phyloP scores from a whole-genome alignment of 106 monocot genomes.

The Acanthochlamys bracteata region DNA sequence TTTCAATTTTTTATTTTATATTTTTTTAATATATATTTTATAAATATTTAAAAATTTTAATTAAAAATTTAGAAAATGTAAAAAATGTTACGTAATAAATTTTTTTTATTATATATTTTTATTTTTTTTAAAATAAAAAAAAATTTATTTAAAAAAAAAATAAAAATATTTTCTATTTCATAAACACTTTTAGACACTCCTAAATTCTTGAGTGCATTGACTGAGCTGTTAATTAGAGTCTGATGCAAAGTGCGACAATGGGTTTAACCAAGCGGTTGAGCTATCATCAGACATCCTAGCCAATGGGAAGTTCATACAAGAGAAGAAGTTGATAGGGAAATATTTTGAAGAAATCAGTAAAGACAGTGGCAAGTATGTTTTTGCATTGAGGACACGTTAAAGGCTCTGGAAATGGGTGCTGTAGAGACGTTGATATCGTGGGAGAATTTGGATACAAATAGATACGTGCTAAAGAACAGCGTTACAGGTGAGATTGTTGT shows the following conservation, averaged over 20 bases:
- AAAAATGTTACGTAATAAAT: too few species aligned
- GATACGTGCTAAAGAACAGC: slow-evolving; percentile 41
- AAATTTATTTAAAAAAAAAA: too few species aligned
- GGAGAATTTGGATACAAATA: slow-evolving; percentile 54
- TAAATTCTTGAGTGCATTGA: slow-evolving; percentile 50
- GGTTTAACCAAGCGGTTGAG: slow-evolving; percentile 60
- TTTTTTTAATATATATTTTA: too few species aligned
- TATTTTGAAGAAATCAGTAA: slow-evolving; percentile 70
- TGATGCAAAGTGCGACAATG: slow-evolving; percentile 59
- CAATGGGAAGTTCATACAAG: slow-evolving; percentile 66
- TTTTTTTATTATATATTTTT: too few species aligned
- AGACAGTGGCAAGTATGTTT: slow-evolving; percentile 60
- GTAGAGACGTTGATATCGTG: slow-evolving; percentile 60
- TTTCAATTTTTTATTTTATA: too few species aligned
- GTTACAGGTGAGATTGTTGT: slow-evolving; percentile 28
- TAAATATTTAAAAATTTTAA: too few species aligned
- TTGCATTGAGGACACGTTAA: slow-evolving; percentile 64
- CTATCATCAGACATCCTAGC: slow-evolving; percentile 48
- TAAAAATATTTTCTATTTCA: too few species aligned
- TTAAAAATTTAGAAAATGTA: too few species aligned
- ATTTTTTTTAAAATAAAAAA: too few species aligned
- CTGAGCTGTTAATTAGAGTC: slow-evolving; percentile 53
- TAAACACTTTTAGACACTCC: too few species aligned
- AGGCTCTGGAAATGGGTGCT: slow-evolving; percentile 63
- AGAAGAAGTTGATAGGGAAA: slow-evolving; percentile 53